Evolutionary conservation across 768 basidiomycete species (phyloP).

Genomic region (Cystoderma amianthinum): DNA sequence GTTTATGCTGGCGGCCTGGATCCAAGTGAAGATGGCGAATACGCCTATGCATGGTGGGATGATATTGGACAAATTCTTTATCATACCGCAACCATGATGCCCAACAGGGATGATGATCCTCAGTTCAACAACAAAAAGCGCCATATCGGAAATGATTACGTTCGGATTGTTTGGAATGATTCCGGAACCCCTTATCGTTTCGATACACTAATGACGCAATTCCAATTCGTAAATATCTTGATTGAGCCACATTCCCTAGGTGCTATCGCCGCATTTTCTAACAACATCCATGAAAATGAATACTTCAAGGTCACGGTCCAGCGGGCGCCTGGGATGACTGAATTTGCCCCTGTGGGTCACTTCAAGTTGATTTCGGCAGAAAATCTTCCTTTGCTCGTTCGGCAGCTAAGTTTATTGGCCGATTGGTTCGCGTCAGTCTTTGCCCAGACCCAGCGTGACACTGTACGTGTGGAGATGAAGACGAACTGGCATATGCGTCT

Average conservation of each 20-base stretch:
- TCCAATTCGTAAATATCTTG: constrained; percentile 97
- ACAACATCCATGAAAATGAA: constrained; percentile 82
- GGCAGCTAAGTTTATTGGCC: constrained; percentile 80
- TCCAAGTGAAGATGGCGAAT: constrained; percentile 89
- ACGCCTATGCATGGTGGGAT: constrained; percentile 99
- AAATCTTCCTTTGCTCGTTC: constrained; percentile 78
- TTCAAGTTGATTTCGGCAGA: constrained; percentile 93
- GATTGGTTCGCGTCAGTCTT: constrained; percentile 91
- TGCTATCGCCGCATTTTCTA: constrained; percentile 78
- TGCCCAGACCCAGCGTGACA: constrained; percentile 65
- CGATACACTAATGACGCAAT: constrained; percentile 87
- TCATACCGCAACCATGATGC: constrained; percentile 98
- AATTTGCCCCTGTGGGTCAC: constrained; percentile 87
- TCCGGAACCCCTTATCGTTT: constrained; percentile 85
- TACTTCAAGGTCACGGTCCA: constrained; percentile 96
- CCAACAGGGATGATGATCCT: constrained; percentile 61
- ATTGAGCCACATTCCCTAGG: constrained; percentile 90
- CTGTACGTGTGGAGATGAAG: constrained; percentile 65
- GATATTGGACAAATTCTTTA: constrained; percentile 93
- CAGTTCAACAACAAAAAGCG: constrained; percentile 82
- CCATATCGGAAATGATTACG: constrained; percentile 95
- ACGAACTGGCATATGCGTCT: constrained; percentile 87
- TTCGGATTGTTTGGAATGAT: constrained; percentile 97
- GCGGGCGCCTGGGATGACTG: constrained; percentile 83
- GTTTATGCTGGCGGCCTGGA: constrained; percentile 91